phyloP scores from a whole-genome alignment of 139 green algal genomes.

The Ettlia oleoabundans region DNA sequence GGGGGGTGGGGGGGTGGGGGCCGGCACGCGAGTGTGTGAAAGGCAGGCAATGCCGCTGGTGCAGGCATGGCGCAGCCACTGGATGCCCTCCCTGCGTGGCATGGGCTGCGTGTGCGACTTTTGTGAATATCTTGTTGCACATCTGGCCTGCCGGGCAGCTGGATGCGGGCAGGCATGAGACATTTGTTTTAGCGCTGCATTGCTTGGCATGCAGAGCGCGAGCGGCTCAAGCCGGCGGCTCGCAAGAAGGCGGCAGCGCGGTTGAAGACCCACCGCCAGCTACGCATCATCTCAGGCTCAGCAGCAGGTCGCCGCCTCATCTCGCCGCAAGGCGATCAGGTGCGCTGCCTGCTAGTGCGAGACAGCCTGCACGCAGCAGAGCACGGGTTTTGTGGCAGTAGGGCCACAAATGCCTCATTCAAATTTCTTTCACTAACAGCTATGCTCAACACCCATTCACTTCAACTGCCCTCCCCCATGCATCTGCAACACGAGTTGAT shows the following conservation, averaged over 20 bases:
- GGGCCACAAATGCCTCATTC: too few relatives aligned
- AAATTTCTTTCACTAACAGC: too few relatives aligned
- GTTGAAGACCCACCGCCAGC: slow-evolving; percentile 56
- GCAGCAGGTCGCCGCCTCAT: slow-evolving; percentile 43
- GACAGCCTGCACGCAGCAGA: too few relatives aligned
- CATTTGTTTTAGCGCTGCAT: neutral
- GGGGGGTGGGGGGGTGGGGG: neutral
- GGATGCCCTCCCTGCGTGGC: too few relatives aligned
- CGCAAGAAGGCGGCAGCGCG: slow-evolving; percentile 43
- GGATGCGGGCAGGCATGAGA: slow-evolving; percentile 30
- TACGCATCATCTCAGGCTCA: slow-evolving; percentile 70
- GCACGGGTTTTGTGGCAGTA: too few relatives aligned
- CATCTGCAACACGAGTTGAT: too few relatives aligned
- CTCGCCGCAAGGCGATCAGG: slow-evolving; percentile 55
- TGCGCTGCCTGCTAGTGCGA: slow-evolving; percentile 29
- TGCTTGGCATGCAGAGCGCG: slow-evolving; percentile 23
- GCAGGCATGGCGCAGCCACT: too few relatives aligned
- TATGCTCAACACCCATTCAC: neutral
- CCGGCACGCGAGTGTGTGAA: too few relatives aligned
- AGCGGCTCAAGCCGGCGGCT: slow-evolving; percentile 38
- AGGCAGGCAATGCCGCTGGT: too few relatives aligned
- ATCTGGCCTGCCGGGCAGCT: too few relatives aligned
- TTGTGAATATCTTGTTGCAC: too few relatives aligned
- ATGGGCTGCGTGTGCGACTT: too few relatives aligned
- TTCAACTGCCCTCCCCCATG: neutral